Base-by-base conservation (phyloP, 352 stramenopile genomes). In the Phytopythium vexans region DNA sequence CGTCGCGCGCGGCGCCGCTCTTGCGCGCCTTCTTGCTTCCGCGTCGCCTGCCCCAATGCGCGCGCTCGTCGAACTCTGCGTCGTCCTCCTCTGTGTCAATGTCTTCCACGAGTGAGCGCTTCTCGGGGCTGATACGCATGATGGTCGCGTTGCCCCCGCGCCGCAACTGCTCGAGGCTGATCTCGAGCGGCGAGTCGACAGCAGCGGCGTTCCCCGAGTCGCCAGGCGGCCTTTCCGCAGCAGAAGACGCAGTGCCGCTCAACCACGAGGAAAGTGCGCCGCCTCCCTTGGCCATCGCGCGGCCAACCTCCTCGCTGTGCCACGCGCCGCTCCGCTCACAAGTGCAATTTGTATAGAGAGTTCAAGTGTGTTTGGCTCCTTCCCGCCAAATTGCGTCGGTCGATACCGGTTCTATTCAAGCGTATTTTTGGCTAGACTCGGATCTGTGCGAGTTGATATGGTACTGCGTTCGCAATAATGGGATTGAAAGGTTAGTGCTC, bases 61-160 rank as follows among this genome's bases (percentile, higher is more conserved):
- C 75, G 12, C 69, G 58, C 41, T 89, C 77, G 27, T 89, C 81
- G 43, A 91, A 89, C 59, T 91, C 81, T 32, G 48, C 62, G 58
- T 91, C 81, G 54, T 91, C 81, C 36, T 70, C 72, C 43, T 91
- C 81, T 44, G 60, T 84, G 57, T 91, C 81, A 52, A 91, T 89
- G 41, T 80, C 69, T 60, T 91, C 77, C 31, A 85, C 59, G 36
- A 74, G 49, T 60, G 64, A 58, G 51, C 66, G 66, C 56, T 82
- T 82, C 43, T 85, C 74, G 14, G 71, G 69, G 33, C 69, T 85
- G 43, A 85, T 82, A 52, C 63, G 58, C 41, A 53, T 74, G 47
- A 85, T 70, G 16, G 68, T 74, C 36, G 80, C 73, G 49, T 71
- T 64, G n/a, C 35, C 47, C 8, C 36, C 39, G 33, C 60, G 61